phyloP scores from a whole-genome alignment of 2,329 filamentous ascomycete genomes.

The Pseudocercospora cruenta region DNA sequence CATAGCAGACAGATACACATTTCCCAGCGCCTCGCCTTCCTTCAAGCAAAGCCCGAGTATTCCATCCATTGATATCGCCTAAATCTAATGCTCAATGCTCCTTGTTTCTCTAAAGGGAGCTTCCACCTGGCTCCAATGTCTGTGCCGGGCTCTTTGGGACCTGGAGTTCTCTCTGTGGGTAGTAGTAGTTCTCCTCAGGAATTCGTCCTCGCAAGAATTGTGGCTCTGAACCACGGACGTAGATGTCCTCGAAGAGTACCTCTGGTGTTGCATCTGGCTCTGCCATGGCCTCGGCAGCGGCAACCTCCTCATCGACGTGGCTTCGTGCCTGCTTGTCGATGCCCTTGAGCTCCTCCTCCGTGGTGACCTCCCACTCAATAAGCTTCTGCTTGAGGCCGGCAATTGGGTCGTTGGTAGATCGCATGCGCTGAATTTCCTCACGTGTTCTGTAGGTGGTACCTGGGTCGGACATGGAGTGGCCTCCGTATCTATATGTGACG shows the following conservation, averaged over 20 bases:
- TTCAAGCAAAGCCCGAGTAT: constrained; percentile 9
- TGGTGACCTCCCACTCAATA: constrained; percentile 88
- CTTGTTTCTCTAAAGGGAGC: constrained; percentile 18
- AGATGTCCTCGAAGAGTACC: constrained; percentile 96
- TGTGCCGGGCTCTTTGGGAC: constrained; percentile 36
- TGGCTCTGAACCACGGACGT: constrained; percentile 85
- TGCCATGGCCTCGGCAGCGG: constrained; percentile 84
- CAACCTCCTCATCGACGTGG: constrained; percentile 87
- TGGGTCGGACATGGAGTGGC: constrained; percentile 99
- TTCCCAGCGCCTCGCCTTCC: constrained; percentile 18
- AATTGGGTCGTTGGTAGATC: constrained; percentile 97
- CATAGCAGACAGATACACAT: constrained; percentile 16
- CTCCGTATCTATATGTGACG: constrained; percentile 98
- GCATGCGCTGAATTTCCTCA: constrained; percentile 99
- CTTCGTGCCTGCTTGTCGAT: constrained; percentile 92
- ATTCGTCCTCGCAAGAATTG: constrained; percentile 84
- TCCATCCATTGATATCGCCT: constrained; percentile 13
- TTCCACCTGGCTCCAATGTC: constrained; percentile 28
- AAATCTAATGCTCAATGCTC: constrained; percentile 10
- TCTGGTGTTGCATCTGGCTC: constrained; percentile 75
- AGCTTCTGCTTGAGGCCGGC: constrained; percentile 98
- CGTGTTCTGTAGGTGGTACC: constrained; percentile 97
- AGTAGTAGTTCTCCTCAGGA: constrained; percentile 90
- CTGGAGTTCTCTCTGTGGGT: constrained; percentile 43
- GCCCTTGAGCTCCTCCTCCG: constrained; percentile 92